Conservation (phyloP, 768 basidiomycete species). For the Chlorophyllum brunneum region DNA sequence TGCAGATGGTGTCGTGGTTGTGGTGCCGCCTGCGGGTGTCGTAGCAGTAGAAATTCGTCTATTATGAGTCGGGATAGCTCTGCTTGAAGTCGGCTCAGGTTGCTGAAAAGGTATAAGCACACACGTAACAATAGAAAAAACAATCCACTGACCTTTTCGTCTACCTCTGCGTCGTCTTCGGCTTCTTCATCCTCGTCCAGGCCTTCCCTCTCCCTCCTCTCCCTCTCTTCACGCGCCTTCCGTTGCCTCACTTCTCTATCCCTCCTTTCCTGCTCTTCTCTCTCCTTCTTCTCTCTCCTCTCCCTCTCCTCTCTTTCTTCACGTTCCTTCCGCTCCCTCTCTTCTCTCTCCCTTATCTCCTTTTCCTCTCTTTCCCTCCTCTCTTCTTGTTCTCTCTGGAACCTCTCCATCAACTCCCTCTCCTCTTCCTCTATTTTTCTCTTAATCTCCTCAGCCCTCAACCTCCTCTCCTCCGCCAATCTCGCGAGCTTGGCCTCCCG, state of each 20-base stretch:
- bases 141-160: background rate
- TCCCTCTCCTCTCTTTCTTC: conserved; percentile 3
- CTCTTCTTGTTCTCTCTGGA: conserved; percentile 3
- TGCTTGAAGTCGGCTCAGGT: background rate
- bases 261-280: background rate
- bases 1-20: background rate
- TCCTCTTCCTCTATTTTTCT: conserved; percentile 4
- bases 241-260: background rate
- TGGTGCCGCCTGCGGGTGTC: background rate
- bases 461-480: conserved; percentile 4
- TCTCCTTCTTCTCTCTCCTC: background rate
- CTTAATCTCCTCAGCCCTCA: background rate
- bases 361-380: conserved; percentile 3
- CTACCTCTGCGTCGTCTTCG: background rate
- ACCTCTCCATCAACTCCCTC: conserved; percentile 2
- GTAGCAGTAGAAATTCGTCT: background rate
- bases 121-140: background rate
- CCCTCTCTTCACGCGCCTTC: background rate
- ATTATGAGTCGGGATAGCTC: no score
- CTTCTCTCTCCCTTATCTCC: background rate
- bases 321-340: conserved; percentile 1
- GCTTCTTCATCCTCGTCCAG: background rate
- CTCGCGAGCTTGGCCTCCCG: conserved; percentile 1
- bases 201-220: background rate
- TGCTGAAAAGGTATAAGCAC: background rate